Base-by-base conservation (phyloP, 1,139 yeast species). In the Sugiyamaella paludigena region DNA sequence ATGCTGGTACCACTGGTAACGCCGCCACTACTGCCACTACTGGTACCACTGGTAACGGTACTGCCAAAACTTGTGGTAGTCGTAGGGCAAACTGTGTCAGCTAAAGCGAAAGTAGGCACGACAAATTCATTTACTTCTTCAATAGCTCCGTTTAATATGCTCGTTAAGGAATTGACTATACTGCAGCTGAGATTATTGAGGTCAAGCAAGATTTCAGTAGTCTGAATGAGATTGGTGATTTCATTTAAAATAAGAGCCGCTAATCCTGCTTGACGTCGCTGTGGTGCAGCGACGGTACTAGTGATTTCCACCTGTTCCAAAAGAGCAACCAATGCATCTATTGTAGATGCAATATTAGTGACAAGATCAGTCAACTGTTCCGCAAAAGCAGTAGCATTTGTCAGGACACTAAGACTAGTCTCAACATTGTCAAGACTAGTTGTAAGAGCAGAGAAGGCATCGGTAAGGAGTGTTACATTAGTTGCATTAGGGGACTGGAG, bases 131-230 rank as follows among this genome's bases (percentile, higher is more conserved):
- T 24, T 26, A 26, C 32, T n/a, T 40, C 39, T n/a, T 33, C 44
- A 32, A 40, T 13, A 32, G 54, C 53, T 27, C 45, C 30, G 11
- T 41, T 41, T 36, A 46, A 54, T 34, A 49, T 55, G 37, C 12
- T 27, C 44, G 52, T 51, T 43, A 54, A 43, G 15, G 44, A 16
- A 24, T 27, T 34, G 26, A 50, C 40, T 36, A 45, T 15, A 29
- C 35, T 24, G 11, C 29, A 42, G n/a, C n/a, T n/a, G n/a, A 52
- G 41, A 13, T 26, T 33, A n/a, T n/a, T n/a, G n/a, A n/a, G n/a
- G n/a, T n/a, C n/a, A n/a, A n/a, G n/a, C n/a, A n/a, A n/a, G n/a
- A n/a, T n/a, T n/a, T n/a, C n/a, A n/a, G n/a, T n/a, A n/a, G n/a
- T n/a, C n/a, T n/a, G n/a, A n/a, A n/a, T n/a, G n/a, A 43, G 34